Base-by-base conservation (phyloP, 2,329 filamentous ascomycete genomes). In the Beauveria sp. region DNA sequence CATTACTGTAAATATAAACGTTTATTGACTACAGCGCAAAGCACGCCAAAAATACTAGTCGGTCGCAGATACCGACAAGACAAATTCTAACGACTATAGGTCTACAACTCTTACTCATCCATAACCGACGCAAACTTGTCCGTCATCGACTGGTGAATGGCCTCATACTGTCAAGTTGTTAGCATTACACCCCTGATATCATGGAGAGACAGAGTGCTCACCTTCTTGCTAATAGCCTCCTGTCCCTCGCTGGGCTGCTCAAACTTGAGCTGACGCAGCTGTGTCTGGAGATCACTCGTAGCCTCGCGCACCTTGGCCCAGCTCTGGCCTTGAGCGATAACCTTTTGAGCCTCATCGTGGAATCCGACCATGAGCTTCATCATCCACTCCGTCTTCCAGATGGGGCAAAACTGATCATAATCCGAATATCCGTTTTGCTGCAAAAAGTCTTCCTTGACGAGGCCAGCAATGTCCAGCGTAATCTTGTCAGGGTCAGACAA, bases 331-430 rank as follows among this genome's bases (percentile, higher is more conserved):
- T 96, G 91, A 6, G 89, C 83, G 72, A 99, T 85, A 7, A 91
- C 92, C 85, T 97, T 98, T 75, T 98, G 93, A 26, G 91, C 88
- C 81, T 99, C 95, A 71, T 99, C 96, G 74, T 97, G 91, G 85
- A 93, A 99, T 62, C 88, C 90, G 82, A 99, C 90, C 87, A 99
- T 98, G 66, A 91, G 89, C 85, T 96, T 97, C 95, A 99, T 99
- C 95, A 99, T 98, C 88, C 95, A 99, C 75, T 96, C 90, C 0
- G 95, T 99, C 88, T 99, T 99, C 95, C 95, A 99, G 71, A 99
- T 85, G 55, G 95, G 95, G 73, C 95, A 99, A 86, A 96, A 99
- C 79, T 98, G 93, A 73, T 99, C 95, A 74, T 99, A 98, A 77
- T 98, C 91, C 67, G 90, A 95, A 85, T 99, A 99, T 65, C 95